Evolutionary conservation across 148 eudicot genomes (phyloP).

Genomic region (Rhododendron williamsianum): DNA sequence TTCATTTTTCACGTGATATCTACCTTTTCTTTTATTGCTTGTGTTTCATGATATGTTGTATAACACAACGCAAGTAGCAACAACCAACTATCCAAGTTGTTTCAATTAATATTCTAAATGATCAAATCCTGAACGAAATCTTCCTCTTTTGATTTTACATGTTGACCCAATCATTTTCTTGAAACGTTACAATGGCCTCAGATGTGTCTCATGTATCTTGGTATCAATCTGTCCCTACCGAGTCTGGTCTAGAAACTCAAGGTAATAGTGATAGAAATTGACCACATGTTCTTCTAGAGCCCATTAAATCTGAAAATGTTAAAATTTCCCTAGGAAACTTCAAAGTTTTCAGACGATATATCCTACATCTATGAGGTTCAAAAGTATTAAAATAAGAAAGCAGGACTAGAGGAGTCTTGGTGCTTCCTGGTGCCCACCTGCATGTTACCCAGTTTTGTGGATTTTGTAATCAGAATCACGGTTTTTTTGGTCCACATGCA

Average conservation of each 20-base stretch:
- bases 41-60: background rate
- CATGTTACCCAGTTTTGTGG: background rate
- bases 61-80: background rate
- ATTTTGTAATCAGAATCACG: background rate
- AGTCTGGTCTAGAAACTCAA: background rate
- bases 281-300: background rate
- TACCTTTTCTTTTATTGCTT: background rate
- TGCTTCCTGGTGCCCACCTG: background rate
- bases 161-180: background rate
- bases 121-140: background rate
- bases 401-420: constrained; percentile 1
- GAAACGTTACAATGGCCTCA: background rate
- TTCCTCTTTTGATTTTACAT: background rate
- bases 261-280: background rate
- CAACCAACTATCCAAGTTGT: background rate
- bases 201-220: background rate
- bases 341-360: background rate
- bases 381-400: background rate
- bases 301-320: background rate
- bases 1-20: no score
- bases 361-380: background rate
- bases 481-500: background rate
- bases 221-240: background rate
- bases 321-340: background rate
- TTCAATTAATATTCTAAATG: background rate